Percentiles rank a stretch among this genome's conserved stretches.
Conservation (phyloP, 441 rosid genomes). For the Geranium incanum region DNA sequence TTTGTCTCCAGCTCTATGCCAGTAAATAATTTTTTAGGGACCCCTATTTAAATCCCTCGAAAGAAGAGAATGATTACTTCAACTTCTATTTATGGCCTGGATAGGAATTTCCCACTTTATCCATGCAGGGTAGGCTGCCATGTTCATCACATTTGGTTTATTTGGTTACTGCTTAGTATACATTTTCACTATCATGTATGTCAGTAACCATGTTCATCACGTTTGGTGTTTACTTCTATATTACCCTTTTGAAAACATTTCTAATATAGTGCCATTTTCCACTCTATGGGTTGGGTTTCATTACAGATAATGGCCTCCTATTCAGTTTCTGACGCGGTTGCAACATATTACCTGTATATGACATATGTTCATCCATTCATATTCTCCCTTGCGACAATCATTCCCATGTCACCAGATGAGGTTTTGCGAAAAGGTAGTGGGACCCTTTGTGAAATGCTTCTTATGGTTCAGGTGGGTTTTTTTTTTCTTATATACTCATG, state of each 20-base stretch:
- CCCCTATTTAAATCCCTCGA: background rate
- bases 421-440: slow-evolving; percentile 99
- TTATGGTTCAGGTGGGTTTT: slow-evolving; percentile 78
- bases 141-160: background rate
- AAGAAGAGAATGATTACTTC: background rate
- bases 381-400: slow-evolving; percentile 93
- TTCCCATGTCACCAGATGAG: slow-evolving; percentile 99
- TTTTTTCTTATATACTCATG: slow-evolving; percentile 16
- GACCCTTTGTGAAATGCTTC: slow-evolving; percentile 99
- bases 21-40: background rate
- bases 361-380: slow-evolving; percentile 97
- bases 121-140: background rate
- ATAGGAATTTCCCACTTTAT: background rate
- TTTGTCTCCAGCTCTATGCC: background rate
- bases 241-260: slow-evolving; percentile 7
- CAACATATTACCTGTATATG: slow-evolving; percentile 94
- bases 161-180: background rate
- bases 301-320: slow-evolving; percentile 97
- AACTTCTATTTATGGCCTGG: background rate
- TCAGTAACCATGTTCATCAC: background rate
- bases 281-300: slow-evolving; percentile 19
- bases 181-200: background rate
- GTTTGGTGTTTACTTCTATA: background rate
- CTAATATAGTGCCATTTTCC: slow-evolving; percentile 27
- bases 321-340: slow-evolving; percentile 98